Percentiles rank a stretch among this genome's conserved stretches.
Evolutionary conservation across 371 early-diverging fungal genomes (phyloP).

Genomic region (Syncephalis plumigaleata): DNA sequence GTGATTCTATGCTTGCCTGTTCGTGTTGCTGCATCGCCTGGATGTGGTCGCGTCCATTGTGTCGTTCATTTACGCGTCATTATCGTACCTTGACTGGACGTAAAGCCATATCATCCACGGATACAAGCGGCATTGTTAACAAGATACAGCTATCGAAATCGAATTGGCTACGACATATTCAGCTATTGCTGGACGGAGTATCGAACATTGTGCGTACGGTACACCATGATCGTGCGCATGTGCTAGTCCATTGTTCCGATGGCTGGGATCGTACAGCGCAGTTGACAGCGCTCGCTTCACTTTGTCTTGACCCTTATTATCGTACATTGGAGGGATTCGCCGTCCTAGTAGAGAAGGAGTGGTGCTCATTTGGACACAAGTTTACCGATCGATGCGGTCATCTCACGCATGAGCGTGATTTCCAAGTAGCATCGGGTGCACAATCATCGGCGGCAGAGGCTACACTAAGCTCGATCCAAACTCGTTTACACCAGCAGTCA

Average conservation of each 20-base stretch:
- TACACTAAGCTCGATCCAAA: conserved; percentile 54
- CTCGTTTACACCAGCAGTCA: conserved; percentile 37
- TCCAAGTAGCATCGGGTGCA: conserved; percentile 28
- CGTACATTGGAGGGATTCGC: conserved; percentile 84
- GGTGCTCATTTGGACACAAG: conserved; percentile 92
- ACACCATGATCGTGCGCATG: conserved; percentile 57
- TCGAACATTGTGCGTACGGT: conserved; percentile 66
- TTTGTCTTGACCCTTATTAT: conserved; percentile 89
- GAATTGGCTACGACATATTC: conserved; percentile 81
- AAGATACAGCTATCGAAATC: conserved; percentile 33
- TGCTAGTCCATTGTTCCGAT: conserved; percentile 95
- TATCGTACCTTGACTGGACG: not conserved
- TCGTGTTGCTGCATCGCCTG: not conserved
- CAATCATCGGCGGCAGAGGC: conserved; percentile 33
- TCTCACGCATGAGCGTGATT: conserved; percentile 52
- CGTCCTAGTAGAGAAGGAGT: conserved; percentile 87
- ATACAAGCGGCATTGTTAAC: conserved; percentile 26
- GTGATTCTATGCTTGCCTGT: not conserved
- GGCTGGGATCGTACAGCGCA: conserved; percentile 98
- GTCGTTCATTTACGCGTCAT: not conserved
- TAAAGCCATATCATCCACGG: conserved; percentile 33
- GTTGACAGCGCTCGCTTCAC: conserved; percentile 65
- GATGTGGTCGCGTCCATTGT: not conserved
- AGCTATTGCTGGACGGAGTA: conserved; percentile 63
- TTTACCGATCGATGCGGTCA: conserved; percentile 86